Percentiles rank a stretch among this genome's conserved stretches.
Conservation (phyloP, 1,284 basidiomycete genomes). For the Ustilago lituana region DNA sequence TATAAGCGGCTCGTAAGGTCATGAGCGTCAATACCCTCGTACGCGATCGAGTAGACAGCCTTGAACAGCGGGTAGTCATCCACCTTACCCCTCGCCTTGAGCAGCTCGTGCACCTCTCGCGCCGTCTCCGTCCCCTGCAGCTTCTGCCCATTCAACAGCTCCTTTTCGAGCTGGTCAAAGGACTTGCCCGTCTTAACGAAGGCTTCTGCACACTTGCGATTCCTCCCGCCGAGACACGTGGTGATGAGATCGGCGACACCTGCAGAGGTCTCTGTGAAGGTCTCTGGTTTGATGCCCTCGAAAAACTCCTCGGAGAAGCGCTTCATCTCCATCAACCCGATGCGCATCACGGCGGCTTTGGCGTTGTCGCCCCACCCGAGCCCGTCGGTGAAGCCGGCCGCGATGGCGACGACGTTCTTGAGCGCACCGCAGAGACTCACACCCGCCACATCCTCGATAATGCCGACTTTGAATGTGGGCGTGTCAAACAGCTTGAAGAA, state of each 20-base stretch:
- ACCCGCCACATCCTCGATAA: constrained; percentile 72
- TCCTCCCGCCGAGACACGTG: constrained; percentile 72
- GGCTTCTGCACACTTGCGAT: constrained; percentile 71
- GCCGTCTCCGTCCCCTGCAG: constrained; percentile 72
- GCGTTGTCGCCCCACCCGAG: constrained; percentile 72
- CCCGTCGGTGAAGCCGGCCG: constrained; percentile 72
- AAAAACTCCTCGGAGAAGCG: constrained; percentile 72
- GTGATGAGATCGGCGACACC: constrained; percentile 74
- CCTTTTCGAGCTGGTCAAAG: constrained; percentile 72
- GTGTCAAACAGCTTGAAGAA: constrained; percentile 70
- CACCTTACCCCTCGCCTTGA: constrained; percentile 69
- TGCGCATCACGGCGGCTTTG: constrained; percentile 74
- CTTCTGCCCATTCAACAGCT: constrained; percentile 73
- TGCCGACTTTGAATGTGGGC: constrained; percentile 71
- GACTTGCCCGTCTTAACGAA: constrained; percentile 71
- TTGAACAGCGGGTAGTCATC: constrained; percentile 72
- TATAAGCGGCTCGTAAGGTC: constrained; percentile 67
- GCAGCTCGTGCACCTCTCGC: constrained; percentile 71
- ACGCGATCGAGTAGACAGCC: constrained; percentile 68
- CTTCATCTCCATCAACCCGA: constrained; percentile 68
- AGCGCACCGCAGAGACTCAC: constrained; percentile 73
- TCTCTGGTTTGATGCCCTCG: constrained; percentile 70
- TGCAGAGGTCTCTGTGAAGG: constrained; percentile 71
- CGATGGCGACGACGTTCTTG: constrained; percentile 73
- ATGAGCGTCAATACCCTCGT: constrained; percentile 66